These are phyloP conservation scores for Paramecium primaurelia DNA, from an alignment of 73 alveolate genomes.

Conservation along the genomic window DNA sequence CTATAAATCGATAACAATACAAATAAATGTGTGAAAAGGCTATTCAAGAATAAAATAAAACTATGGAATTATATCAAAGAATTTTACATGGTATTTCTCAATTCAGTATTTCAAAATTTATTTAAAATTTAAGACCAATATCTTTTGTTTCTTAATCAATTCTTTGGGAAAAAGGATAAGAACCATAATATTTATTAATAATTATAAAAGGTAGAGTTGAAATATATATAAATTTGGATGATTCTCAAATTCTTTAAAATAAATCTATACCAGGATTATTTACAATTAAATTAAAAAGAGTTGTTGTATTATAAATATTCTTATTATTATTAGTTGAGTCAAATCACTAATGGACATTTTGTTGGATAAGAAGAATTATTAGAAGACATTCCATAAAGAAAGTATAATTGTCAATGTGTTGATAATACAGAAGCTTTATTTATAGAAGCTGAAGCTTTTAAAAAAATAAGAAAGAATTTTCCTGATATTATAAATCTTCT, in stretches of 20 bases:
- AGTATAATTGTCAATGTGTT: neutral
- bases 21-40: conserved; percentile 20
- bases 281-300: neutral
- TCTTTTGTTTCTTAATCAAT: neutral
- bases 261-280: neutral
- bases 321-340: neutral
- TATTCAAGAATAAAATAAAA: neutral
- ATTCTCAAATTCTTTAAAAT: neutral
- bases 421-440: neutral
- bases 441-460: neutral
- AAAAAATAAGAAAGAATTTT: neutral
- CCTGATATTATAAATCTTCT: conserved; percentile 13
- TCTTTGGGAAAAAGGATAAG: conserved; percentile 31
- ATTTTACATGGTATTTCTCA: neutral
- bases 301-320: neutral
- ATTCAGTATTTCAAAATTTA: neutral
- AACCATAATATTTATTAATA: conserved; percentile 5
- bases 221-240: neutral
- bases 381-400: neutral
- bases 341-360: neutral
- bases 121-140: conserved; percentile 6
- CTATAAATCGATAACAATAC: neutral
- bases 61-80: neutral
- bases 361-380: conserved; percentile 36
- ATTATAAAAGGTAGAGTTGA: conserved; percentile 16